These are phyloP conservation scores for Tricharina praecox DNA, from an alignment of 495 filamentous ascomycete genomes.

Conservation along the genomic window DNA sequence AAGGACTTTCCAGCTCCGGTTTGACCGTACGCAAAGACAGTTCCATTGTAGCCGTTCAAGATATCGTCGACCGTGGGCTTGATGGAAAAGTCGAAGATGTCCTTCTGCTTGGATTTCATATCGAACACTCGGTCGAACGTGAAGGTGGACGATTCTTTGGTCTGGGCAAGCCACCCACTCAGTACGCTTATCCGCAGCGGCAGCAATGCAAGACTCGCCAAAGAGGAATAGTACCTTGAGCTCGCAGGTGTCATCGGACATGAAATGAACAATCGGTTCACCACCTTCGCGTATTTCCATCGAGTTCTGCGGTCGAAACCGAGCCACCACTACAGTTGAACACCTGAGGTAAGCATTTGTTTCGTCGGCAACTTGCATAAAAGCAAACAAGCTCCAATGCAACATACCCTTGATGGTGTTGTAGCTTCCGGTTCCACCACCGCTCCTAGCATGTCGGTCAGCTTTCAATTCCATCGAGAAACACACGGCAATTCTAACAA, in stretches of 20 bases:
- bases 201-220: no score
- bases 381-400: slow-evolving; percentile 10
- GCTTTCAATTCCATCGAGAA: no score
- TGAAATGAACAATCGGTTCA: slow-evolving; percentile 75
- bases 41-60: slow-evolving; percentile 96
- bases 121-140: slow-evolving; percentile 96
- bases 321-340: slow-evolving; percentile 58
- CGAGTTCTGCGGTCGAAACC: slow-evolving; percentile 93
- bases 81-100: slow-evolving; percentile 97
- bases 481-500: no score
- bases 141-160: slow-evolving; percentile 49
- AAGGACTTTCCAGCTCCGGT: slow-evolving; percentile 97
- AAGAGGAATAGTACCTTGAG: slow-evolving; percentile 64
- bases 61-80: slow-evolving; percentile 92
- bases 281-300: slow-evolving; percentile 77
- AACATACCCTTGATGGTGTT: slow-evolving; percentile 58
- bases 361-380: background rate
- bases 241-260: slow-evolving; percentile 73
- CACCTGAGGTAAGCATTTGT: slow-evolving; percentile 8
- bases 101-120: slow-evolving; percentile 68
- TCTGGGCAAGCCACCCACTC: no score
- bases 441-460: slow-evolving; percentile 6
- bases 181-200: no score
- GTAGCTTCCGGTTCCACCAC: slow-evolving; percentile 33
- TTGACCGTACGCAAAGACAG: slow-evolving; percentile 96